Evolutionary conservation across 2,329 filamentous ascomycete genomes (phyloP), one percentile per base, ranked within the genome.

Genomic region (Fusarium chuoi): DNA sequence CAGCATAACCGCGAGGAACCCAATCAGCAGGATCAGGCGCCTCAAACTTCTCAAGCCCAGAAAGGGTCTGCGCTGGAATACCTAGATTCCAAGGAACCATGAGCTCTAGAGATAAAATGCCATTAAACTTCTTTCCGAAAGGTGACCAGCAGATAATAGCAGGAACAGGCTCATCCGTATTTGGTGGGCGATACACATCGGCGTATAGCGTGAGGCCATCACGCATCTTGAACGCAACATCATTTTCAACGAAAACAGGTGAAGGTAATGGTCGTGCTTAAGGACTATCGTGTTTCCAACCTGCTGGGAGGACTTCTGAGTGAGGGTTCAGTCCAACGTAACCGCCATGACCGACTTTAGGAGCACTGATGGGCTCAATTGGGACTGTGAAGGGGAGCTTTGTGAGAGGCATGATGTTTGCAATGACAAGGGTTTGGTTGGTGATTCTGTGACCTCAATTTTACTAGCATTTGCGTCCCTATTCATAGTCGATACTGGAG

Each of bases 71-170:
- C 0, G 65, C 12, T 0, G 64, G 64, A 8, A 68, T 68, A 0
- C 65, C 65, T 0, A 68, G 9, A 1, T 68, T 68, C 65, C 65
- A 68, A 0, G 65, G 64, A 1, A 68, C 64, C 65, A 68, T 68
- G 1, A 68, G 63, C 0, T 61, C 56, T 15, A 68, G 9, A 0
- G 65, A 68, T 11, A 68, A 18, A 13, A 68, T 41, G 1, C 65
- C 65, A 3, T 68, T 68, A 26, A 68, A 68, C 20, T 68, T 68
- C 14, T 68, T 68, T 9, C 65, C 65, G 2, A 68, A 68, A 15
- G 65, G 65, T 0, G 65, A 68, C 65, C 65, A 68, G 36, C 65
- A 68, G 2, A 68, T 39, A 6, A 68, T 62, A 0, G 64, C 64
- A 10, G 65, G 65, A 10, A 68, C 26, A 13, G 55, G 13, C 17